phyloP scores from a whole-genome alignment of 805 yeast species.

The Saccharomycopsis javanensis region DNA sequence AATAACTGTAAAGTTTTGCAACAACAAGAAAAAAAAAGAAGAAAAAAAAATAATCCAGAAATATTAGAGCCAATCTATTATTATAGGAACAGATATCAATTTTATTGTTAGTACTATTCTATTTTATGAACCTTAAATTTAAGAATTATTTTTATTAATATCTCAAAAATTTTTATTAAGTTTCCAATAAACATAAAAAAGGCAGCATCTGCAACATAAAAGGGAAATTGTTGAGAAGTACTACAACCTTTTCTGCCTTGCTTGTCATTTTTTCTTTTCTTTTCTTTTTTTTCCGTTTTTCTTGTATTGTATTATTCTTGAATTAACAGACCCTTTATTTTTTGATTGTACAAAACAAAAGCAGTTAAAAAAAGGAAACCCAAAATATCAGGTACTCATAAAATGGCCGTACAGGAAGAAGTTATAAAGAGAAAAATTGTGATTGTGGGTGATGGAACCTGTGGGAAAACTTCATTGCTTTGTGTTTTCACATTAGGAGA shows the following conservation, averaged over 20 bases:
- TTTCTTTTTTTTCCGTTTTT: too few species aligned
- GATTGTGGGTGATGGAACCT: conserved; percentile 91
- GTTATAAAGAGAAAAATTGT: conserved; percentile 62
- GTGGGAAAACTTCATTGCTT: conserved; percentile 86
- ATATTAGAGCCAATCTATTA: neutral
- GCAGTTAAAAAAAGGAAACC: neutral
- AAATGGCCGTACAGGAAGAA: neutral
- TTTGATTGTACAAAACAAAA: neutral
- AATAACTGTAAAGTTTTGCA: neutral
- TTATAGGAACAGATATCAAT: too few species aligned
- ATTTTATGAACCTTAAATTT: too few species aligned
- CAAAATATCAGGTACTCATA: neutral
- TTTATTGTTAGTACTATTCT: too few species aligned
- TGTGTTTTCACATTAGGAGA: conserved; percentile 89
- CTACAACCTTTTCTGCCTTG: neutral
- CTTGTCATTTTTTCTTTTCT: neutral
- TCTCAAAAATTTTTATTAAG: too few species aligned
- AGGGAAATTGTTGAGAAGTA: neutral
- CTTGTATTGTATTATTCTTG: neutral
- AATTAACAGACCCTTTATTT: neutral
- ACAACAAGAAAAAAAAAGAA: neutral
- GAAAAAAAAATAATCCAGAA: neutral
- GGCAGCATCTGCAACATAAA: neutral
- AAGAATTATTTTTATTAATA: too few species aligned
- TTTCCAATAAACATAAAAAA: too few species aligned